These are phyloP conservation scores for Toxicodendron radicans DNA, from an alignment of 345 rosid species.

Conservation along the genomic window DNA sequence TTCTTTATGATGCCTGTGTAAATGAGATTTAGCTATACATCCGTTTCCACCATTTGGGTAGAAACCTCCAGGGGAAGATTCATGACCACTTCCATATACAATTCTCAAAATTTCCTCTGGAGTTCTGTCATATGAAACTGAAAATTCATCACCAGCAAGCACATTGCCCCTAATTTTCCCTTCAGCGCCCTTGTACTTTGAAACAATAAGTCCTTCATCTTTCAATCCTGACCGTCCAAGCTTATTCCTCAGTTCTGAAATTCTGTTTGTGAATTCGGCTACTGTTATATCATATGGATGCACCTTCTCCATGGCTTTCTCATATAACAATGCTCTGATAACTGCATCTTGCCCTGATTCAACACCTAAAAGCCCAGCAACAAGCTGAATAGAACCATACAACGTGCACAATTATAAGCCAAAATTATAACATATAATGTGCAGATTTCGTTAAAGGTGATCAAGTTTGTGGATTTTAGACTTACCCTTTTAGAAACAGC, in stretches of 20 bases:
- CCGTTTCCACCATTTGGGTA: constrained; percentile 43
- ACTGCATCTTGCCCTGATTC: constrained; percentile 87
- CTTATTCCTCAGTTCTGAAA: constrained; percentile 34
- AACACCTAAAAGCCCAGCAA: constrained; percentile 77
- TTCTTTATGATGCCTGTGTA: background rate
- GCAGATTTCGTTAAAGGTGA: background rate
- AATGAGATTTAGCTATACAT: constrained; percentile 26
- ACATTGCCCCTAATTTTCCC: constrained; percentile 36
- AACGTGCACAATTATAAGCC: background rate
- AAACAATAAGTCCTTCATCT: constrained; percentile 48
- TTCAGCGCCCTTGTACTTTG: constrained; percentile 28
- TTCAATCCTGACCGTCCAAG: constrained; percentile 30
- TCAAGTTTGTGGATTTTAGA: background rate
- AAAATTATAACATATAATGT: background rate
- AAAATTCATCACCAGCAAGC: constrained; percentile 35
- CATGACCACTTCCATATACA: constrained; percentile 37
- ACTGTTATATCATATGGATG: constrained; percentile 39
- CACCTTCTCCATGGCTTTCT: constrained; percentile 32
- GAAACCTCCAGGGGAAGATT: constrained; percentile 36
- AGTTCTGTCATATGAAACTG: constrained; percentile 32
- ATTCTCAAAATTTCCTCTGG: constrained; percentile 36
- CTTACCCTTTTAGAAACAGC: constrained; percentile 52
- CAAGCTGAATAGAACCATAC: constrained; percentile 39
- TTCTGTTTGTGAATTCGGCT: constrained; percentile 40
- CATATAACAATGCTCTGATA: constrained; percentile 57